Conservation (phyloP, 768 basidiomycete genomes). For the Leucocoprinus sp. region DNA sequence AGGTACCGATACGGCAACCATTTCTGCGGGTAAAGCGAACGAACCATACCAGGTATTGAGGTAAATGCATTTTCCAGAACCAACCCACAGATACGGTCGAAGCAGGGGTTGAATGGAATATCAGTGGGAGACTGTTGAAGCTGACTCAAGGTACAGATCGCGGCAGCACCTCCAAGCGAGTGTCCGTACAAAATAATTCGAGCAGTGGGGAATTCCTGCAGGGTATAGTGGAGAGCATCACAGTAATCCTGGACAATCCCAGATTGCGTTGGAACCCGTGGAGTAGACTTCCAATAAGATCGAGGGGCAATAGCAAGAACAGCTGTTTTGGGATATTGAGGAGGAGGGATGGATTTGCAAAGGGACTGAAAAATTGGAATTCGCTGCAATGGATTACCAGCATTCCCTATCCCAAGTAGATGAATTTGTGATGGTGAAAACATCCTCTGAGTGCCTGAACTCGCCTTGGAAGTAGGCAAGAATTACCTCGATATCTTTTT, state of each 20-base stretch:
- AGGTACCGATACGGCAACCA: constrained; percentile 46
- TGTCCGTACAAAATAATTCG: constrained; percentile 36
- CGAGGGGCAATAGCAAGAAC: constrained; percentile 38
- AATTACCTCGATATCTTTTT: constrained; percentile 10
- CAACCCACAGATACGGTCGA: constrained; percentile 23
- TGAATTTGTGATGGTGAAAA: neutral
- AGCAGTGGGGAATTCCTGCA: constrained; percentile 23
- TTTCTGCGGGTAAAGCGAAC: constrained; percentile 35
- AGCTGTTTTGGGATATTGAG: constrained; percentile 11
- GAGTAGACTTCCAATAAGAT: constrained; percentile 41
- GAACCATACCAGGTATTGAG: constrained; percentile 38
- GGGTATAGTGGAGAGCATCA: constrained; percentile 23
- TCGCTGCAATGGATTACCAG: constrained; percentile 39
- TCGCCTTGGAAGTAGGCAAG: constrained; percentile 21
- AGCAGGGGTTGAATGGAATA: neutral
- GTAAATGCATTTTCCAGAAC: constrained; percentile 45
- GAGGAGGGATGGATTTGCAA: constrained; percentile 15
- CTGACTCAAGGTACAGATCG: constrained; percentile 29
- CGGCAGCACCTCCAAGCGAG: constrained; percentile 39
- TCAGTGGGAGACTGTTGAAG: neutral
- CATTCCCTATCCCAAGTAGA: constrained; percentile 32
- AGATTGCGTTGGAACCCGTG: constrained; percentile 27
- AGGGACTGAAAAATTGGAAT: constrained; percentile 33
- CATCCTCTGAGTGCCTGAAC: constrained; percentile 1
- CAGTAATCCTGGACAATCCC: constrained; percentile 34